These are phyloP conservation scores for Cetradonia linearis DNA, from an alignment of 495 filamentous ascomycete species.

Conservation along the genomic window DNA sequence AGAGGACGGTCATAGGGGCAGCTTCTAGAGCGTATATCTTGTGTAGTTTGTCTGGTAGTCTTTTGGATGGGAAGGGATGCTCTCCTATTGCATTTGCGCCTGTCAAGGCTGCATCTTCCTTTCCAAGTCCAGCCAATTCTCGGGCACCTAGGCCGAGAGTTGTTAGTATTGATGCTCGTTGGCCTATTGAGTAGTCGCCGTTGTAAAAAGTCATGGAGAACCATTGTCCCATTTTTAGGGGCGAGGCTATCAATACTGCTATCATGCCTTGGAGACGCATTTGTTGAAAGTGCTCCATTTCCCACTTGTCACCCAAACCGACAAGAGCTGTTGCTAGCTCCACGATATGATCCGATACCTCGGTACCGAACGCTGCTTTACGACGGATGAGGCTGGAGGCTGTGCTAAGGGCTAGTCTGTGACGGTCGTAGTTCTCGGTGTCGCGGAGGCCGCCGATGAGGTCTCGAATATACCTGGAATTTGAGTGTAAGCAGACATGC, in stretches of 20 bases:
- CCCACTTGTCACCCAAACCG: conserved; percentile 71
- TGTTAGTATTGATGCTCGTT: conserved; percentile 70
- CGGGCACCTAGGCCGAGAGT: conserved; percentile 75
- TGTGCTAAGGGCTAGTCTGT: conserved; percentile 66
- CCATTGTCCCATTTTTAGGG: conserved; percentile 69
- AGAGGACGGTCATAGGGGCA: conserved; percentile 48
- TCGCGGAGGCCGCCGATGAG: conserved; percentile 70
- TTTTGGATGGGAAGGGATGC: conserved; percentile 62
- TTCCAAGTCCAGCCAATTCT: conserved; percentile 72
- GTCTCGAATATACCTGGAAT: conserved; percentile 67
- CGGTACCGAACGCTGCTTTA: conserved; percentile 78
- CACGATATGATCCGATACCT: conserved; percentile 72
- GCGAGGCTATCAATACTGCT: conserved; percentile 65
- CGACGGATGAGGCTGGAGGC: conserved; percentile 74
- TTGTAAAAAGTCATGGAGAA: conserved; percentile 79
- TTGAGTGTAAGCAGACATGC: not conserved
- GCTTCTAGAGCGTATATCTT: conserved; percentile 36
- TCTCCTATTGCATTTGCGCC: conserved; percentile 33
- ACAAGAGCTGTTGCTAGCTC: conserved; percentile 67
- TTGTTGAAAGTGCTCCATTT: conserved; percentile 65
- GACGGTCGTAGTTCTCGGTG: conserved; percentile 70
- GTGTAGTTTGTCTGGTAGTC: conserved; percentile 47
- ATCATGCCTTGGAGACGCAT: conserved; percentile 75
- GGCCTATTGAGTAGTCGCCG: conserved; percentile 78
- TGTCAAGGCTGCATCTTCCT: conserved; percentile 44